Percentiles rank a stretch among this genome's conserved stretches.
Conservation (phyloP, 2,329 filamentous ascomycete genomes). For the Celoporthe dispersa region DNA sequence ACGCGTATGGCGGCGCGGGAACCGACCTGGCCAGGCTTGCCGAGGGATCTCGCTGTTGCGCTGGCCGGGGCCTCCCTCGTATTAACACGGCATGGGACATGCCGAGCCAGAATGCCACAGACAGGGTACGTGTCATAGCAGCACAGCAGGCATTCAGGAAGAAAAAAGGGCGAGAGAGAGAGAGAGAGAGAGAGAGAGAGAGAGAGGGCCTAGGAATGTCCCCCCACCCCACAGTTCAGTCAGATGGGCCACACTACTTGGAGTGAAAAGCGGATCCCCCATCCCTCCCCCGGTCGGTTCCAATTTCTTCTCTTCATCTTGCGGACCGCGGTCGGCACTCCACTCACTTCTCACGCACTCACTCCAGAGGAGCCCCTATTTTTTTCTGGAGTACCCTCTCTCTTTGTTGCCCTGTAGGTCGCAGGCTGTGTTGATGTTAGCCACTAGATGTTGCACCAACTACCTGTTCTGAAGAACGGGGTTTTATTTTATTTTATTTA, state of each 20-base stretch:
- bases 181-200: not conserved
- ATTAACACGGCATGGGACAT: not conserved
- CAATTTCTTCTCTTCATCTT: not conserved
- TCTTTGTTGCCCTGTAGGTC: slow-evolving; percentile 8
- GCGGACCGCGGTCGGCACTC: slow-evolving; percentile 6
- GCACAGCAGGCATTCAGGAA: not conserved
- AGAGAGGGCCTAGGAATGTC: not conserved
- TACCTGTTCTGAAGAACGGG: slow-evolving; percentile 17
- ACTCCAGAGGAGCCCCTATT: slow-evolving; percentile 13
- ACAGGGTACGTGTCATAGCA: not conserved
- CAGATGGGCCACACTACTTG: slow-evolving; percentile 6
- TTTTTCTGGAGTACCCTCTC: slow-evolving; percentile 11
- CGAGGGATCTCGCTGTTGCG: not conserved
- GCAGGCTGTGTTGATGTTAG: slow-evolving; percentile 7
- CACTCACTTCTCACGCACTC: not conserved
- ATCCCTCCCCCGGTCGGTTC: not conserved
- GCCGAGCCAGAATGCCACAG: not conserved
- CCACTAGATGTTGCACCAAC: not conserved
- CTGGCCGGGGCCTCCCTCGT: slow-evolving; percentile 7
- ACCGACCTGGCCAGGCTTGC: not conserved
- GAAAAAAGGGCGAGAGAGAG: not conserved
- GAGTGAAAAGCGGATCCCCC: not conserved
- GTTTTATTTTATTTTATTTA: not conserved
- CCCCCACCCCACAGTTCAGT: not conserved
- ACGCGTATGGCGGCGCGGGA: not conserved